Conservation (phyloP, 371 early-diverging fungal genomes). For the Apophysomyces ossiformis region DNA sequence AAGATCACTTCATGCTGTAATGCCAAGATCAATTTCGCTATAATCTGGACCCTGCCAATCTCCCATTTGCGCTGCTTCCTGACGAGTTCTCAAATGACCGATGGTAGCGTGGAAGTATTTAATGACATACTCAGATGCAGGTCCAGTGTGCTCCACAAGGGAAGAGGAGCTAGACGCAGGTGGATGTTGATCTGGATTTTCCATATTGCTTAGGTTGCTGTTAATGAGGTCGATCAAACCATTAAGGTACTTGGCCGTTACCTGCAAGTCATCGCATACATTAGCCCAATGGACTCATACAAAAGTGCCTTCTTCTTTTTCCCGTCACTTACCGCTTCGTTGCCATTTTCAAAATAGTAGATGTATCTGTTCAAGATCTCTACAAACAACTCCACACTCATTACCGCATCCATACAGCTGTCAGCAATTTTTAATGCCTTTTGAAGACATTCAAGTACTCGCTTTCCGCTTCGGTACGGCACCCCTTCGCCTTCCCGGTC, state of each 20-base stretch:
- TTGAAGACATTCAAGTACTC: conserved; percentile 85
- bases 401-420: conserved; percentile 82
- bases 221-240: conserved; percentile 83
- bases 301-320: too few species aligned
- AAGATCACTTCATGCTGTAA: not conserved
- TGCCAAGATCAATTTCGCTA: conserved; percentile 32
- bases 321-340: conserved; percentile 60
- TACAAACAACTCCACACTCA: conserved; percentile 86
- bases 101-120: conserved; percentile 68
- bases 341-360: conserved; percentile 85
- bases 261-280: conserved; percentile 33
- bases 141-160: conserved; percentile 55
- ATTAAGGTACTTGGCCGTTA: conserved; percentile 81
- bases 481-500: conserved; percentile 31
- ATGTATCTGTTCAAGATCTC: conserved; percentile 90
- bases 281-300: conserved; percentile 28
- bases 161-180: conserved; percentile 56
- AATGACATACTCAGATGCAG: conserved; percentile 64
- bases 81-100: conserved; percentile 51
- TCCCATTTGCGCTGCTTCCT: conserved; percentile 26
- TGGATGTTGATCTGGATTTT: conserved; percentile 58
- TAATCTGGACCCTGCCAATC: conserved; percentile 31
- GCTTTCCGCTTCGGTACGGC: conserved; percentile 77
- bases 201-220: conserved; percentile 62
- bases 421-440: conserved; percentile 92